Evolutionary conservation across 768 basidiomycete species (phyloP).

Genomic region (Dacryopinax spathularia): DNA sequence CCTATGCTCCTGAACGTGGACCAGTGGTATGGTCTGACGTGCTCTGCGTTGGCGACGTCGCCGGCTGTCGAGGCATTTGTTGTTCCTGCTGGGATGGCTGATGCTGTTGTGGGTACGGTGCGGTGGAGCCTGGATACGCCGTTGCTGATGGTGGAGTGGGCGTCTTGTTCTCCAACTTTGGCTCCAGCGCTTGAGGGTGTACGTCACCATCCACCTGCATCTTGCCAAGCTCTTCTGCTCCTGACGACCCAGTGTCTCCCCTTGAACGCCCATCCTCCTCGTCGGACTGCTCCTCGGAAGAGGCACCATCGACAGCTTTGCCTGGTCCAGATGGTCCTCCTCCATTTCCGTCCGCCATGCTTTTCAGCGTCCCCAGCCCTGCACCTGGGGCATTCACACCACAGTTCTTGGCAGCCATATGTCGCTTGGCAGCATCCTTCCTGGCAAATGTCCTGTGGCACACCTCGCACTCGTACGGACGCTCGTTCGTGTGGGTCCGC

Average conservation of each 20-base stretch:
- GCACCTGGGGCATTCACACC: not conserved
- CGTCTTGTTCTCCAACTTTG: not conserved
- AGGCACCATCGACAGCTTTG: not conserved
- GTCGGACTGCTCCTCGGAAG: not conserved
- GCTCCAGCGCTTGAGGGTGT: not conserved
- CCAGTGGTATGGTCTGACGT: not conserved
- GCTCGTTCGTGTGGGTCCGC: constrained; percentile 7
- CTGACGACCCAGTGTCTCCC: not conserved
- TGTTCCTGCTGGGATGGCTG: not conserved
- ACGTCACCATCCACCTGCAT: not conserved
- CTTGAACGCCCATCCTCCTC: not conserved
- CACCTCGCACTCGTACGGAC: constrained; percentile 8
- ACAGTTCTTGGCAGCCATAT: constrained; percentile 6
- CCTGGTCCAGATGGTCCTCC: not conserved
- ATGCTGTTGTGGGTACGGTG: not conserved
- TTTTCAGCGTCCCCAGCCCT: not conserved
- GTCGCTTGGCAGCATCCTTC: constrained; percentile 8
- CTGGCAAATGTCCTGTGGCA: constrained; percentile 8
- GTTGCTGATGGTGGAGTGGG: not conserved
- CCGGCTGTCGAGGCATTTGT: not conserved
- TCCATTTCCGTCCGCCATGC: not conserved
- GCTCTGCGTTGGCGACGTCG: not conserved
- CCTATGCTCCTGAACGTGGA: no score
- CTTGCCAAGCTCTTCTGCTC: not conserved
- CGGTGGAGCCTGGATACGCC: not conserved